Evolutionary conservation across 441 rosid genomes (phyloP).

Genomic region (Geranium incanum): DNA sequence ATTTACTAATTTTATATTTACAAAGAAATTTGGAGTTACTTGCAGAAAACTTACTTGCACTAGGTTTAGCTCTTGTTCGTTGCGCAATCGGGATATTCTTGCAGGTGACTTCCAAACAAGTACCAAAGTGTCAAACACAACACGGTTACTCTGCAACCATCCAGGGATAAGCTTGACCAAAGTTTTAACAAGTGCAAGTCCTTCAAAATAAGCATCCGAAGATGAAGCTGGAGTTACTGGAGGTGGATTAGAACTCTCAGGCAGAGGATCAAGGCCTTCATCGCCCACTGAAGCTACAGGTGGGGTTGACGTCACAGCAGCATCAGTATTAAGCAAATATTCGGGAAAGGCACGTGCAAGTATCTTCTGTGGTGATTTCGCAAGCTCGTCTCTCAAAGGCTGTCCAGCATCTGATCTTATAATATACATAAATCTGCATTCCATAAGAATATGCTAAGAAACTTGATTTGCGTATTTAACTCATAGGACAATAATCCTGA

Average conservation of each 20-base stretch:
- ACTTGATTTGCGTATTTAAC: neutral
- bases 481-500: constrained; percentile 13
- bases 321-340: constrained; percentile 59
- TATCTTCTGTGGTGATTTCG: constrained; percentile 87
- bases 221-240: constrained; percentile 36
- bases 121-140: constrained; percentile 77
- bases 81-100: constrained; percentile 76
- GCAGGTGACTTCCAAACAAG: constrained; percentile 90
- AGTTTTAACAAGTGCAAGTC: constrained; percentile 85
- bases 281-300: constrained; percentile 55
- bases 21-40: neutral
- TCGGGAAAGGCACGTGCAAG: constrained; percentile 80
- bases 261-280: constrained; percentile 40
- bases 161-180: constrained; percentile 82
- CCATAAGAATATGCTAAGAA: constrained; percentile 17
- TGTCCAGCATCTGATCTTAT: constrained; percentile 96
- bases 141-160: constrained; percentile 84
- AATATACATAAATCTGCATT: constrained; percentile 83
- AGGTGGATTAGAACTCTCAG: constrained; percentile 43
- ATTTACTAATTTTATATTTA: neutral
- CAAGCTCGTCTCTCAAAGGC: constrained; percentile 91
- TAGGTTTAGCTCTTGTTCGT: constrained; percentile 89
- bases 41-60: constrained; percentile 58
- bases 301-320: constrained; percentile 40
- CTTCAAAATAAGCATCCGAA: constrained; percentile 84